A percentile compares a stretch with the other conserved stretches of the same genome.
These are phyloP conservation scores for Xanthoconium purpureum DNA, from an alignment of 768 basidiomycete species.

Conservation along the genomic window DNA sequence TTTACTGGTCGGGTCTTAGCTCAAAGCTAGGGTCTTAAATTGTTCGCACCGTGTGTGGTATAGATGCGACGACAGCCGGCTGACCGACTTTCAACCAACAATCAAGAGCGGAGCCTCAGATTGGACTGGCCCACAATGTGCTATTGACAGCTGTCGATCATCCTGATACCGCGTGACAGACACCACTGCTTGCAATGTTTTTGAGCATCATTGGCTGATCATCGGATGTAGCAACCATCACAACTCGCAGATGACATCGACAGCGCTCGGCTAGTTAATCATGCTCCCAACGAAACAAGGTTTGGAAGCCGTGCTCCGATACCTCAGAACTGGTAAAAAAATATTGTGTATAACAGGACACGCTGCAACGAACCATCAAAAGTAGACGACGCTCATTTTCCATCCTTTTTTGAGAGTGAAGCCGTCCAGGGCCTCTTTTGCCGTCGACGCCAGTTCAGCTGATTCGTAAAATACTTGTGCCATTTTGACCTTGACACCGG, in stretches of 20 bases:
- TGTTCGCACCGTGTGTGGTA: too few relatives aligned
- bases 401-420: slow-evolving; percentile 86
- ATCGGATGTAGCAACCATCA: background rate
- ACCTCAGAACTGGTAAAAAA: slow-evolving; percentile 34
- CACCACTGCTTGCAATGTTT: too few relatives aligned
- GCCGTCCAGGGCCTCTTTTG: slow-evolving; percentile 80
- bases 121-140: too few relatives aligned
- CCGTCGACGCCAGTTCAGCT: slow-evolving; percentile 67
- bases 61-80: too few relatives aligned
- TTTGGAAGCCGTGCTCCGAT: slow-evolving; percentile 29
- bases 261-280: background rate
- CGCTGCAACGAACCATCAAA: slow-evolving; percentile 30
- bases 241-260: background rate
- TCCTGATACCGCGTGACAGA: too few relatives aligned
- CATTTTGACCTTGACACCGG: slow-evolving; percentile 69
- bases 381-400: slow-evolving; percentile 77
- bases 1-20: too few relatives aligned
- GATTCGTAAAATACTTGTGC: slow-evolving; percentile 79
- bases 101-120: too few relatives aligned
- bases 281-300: background rate
- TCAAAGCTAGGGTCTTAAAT: background rate
- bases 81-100: too few relatives aligned
- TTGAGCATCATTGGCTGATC: too few relatives aligned
- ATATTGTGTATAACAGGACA: slow-evolving; percentile 6
- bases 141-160: too few relatives aligned